Base-by-base conservation (phyloP, 305 asterid genomes). In the Fraxinus albicans region DNA sequence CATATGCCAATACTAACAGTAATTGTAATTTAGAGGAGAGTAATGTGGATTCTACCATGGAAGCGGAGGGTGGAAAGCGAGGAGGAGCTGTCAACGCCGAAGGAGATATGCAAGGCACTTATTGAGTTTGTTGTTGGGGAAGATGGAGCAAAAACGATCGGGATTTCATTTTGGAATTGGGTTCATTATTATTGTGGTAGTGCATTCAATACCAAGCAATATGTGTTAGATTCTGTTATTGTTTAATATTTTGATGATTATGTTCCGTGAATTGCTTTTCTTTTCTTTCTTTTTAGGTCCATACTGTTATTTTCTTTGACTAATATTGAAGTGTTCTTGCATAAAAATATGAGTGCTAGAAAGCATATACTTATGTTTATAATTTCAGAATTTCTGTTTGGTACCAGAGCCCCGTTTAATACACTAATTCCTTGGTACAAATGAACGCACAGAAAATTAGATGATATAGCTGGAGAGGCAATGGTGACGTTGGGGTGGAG, bases 61-160 rank as follows among this genome's bases (percentile, higher is more conserved):
- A 81, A 85, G 53, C 15, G 73, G 85, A 78, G 77, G 58, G 40
- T 8, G 86, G 23, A 82, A 86, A 79, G 79, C 86, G 77, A 90
- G 85, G 84, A 86, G 76, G 91, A 85, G 84, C 81, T 94, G 84
- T 95, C 90, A 1, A 93, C 97, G 6, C 97, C 98, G 1, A 94
- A 92, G 88, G 96, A 92, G 92, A 94, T 94, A 86, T 88, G 91
- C 38, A 91, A 89, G 87, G 92, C 86, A 84, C 96, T 94, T 72
- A 89, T 88, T 87, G 92, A 90, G 82, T 94, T 88, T 88, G 98
- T 93, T 77, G 85, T 93, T 73, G 98, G 97, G 85, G 97, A 95
- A 86, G 94, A 92, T 77, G 88, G 75, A 87, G 97, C 97, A 78
- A 76, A 25, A 25, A 25, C 0, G 27, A 1, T 25, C 27, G 27